phyloP scores from a whole-genome alignment of 139 green algal species.

The Trebouxia sp. region DNA sequence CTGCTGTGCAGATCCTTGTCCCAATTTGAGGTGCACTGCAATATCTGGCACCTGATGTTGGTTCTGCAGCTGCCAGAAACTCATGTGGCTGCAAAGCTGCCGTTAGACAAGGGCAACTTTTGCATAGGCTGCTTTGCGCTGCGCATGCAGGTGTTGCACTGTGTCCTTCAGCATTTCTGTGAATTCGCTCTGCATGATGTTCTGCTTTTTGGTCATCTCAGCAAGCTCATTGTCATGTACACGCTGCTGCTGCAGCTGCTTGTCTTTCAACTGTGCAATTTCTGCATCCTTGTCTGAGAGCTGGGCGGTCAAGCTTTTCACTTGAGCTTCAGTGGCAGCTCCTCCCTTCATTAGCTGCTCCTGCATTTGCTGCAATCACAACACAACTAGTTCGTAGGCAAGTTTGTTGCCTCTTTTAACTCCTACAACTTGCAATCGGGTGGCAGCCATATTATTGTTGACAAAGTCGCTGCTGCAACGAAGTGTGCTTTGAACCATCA shows the following conservation, averaged over 20 bases:
- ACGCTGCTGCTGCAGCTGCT: slow-evolving; percentile 19
- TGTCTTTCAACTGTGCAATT: background rate
- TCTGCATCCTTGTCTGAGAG: background rate
- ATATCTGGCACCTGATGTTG: too few species aligned
- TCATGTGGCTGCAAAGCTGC: background rate
- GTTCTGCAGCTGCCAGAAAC: too few species aligned
- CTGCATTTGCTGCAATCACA: slow-evolving; percentile 3
- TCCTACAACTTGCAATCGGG: background rate
- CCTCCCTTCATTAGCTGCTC: slow-evolving; percentile 9
- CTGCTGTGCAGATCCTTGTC: too few species aligned
- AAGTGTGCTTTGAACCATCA: background rate
- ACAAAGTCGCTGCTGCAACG: background rate
- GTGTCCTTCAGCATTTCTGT: slow-evolving; percentile 12
- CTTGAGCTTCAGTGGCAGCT: slow-evolving; percentile 7
- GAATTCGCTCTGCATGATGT: slow-evolving; percentile 15
- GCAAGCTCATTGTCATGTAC: slow-evolving; percentile 1
- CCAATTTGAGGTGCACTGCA: too few species aligned
- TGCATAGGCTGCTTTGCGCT: slow-evolving; percentile 18
- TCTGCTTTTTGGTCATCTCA: slow-evolving; percentile 15
- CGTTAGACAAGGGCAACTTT: background rate
- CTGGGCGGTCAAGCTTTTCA: background rate
- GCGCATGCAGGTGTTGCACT: slow-evolving; percentile 32
- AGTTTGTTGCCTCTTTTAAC: background rate
- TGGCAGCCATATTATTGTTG: background rate
- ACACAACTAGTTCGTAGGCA: background rate